A percentile compares a stretch with the other conserved stretches of the same genome.
Evolutionary conservation across 2,329 filamentous ascomycete species (phyloP).

Genomic region (Colletotrichum truncatum): DNA sequence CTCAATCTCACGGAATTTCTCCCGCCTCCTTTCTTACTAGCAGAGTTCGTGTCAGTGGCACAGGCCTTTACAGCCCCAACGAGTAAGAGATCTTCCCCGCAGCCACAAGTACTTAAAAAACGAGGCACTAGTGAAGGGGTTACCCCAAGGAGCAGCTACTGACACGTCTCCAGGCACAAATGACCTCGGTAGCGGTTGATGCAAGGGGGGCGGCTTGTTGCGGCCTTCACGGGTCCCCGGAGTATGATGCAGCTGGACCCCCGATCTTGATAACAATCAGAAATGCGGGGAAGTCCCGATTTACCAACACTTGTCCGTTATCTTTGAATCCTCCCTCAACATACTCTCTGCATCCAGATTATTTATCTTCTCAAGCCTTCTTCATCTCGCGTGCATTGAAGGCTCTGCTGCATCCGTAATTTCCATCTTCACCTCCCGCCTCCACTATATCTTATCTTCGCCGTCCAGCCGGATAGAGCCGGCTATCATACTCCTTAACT

Average conservation of each 20-base stretch:
- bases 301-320: not conserved
- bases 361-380: not conserved
- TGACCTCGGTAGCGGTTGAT: constrained; percentile 8
- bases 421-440: not conserved
- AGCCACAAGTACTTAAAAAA: not conserved
- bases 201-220: constrained; percentile 16
- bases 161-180: not conserved
- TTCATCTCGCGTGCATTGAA: constrained; percentile 6
- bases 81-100: not conserved
- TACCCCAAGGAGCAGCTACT: constrained; percentile 20
- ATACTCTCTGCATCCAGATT: not conserved
- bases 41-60: not conserved
- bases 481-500: not conserved
- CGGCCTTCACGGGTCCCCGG: constrained; percentile 2
- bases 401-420: not conserved
- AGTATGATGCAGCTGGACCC: not conserved
- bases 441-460: not conserved
- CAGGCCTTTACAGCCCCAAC: not conserved
- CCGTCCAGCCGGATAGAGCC: not conserved
- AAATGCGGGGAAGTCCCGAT: constrained; percentile 19
- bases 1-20: not conserved
- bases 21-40: not conserved
- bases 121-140: constrained; percentile 10
- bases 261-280: constrained; percentile 12
- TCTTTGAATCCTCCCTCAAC: not conserved